These are phyloP conservation scores for Elsinoe necatrix DNA, from an alignment of 2,329 filamentous ascomycete genomes.

Conservation along the genomic window DNA sequence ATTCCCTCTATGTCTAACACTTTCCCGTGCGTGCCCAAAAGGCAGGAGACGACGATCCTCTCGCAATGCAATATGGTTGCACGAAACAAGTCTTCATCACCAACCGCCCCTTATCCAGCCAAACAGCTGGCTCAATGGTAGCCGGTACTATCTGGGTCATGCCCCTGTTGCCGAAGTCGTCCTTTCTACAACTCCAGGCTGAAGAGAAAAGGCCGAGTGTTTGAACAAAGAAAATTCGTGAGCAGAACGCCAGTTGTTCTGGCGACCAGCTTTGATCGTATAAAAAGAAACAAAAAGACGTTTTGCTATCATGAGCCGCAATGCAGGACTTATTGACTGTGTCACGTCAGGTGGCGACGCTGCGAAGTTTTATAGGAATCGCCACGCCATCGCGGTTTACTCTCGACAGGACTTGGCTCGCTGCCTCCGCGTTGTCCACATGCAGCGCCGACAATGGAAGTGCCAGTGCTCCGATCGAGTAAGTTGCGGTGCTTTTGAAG, in stretches of 20 bases:
- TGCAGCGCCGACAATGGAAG: too few relatives aligned
- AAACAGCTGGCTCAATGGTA: background rate
- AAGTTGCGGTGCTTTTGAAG: background rate
- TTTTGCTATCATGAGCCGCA: background rate
- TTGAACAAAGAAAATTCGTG: slow-evolving; percentile 12
- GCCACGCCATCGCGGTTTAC: too few relatives aligned
- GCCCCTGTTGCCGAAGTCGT: background rate
- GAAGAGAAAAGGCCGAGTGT: background rate
- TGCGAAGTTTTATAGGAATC: background rate
- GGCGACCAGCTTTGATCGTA: background rate
- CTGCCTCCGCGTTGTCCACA: too few relatives aligned
- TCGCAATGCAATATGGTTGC: background rate
- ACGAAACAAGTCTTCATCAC: background rate
- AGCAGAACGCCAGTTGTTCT: background rate
- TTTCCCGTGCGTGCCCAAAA: background rate
- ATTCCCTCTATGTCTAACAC: background rate
- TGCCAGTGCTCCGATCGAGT: too few relatives aligned
- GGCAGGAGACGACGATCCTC: background rate
- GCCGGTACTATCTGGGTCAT: background rate
- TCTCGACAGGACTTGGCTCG: too few relatives aligned
- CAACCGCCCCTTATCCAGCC: background rate
- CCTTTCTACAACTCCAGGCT: slow-evolving; percentile 10
- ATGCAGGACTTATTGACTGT: background rate
- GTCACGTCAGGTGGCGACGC: background rate
- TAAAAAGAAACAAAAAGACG: background rate